phyloP scores from a whole-genome alignment of 2,329 filamentous ascomycete genomes.

The Colletotrichum abscissum region DNA sequence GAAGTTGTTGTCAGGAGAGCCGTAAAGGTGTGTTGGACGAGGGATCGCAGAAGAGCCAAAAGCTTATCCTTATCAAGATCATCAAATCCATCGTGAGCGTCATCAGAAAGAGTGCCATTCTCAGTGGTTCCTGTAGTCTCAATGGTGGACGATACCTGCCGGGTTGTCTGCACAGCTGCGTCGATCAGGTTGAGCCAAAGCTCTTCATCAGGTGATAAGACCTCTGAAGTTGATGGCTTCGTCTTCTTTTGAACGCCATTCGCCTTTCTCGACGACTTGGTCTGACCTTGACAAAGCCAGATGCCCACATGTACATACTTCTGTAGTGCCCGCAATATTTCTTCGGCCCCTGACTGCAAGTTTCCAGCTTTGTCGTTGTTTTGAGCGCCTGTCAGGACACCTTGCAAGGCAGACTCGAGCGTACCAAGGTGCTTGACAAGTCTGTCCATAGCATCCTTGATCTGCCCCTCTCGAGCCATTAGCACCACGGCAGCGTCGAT shows the following conservation, averaged over 20 bases:
- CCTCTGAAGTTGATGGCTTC: conserved; percentile 52
- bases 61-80: conserved; percentile 69
- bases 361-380: conserved; percentile 60
- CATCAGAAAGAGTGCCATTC: conserved; percentile 37
- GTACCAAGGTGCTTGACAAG: conserved; percentile 84
- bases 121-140: conserved; percentile 40
- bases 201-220: conserved; percentile 63
- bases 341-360: conserved; percentile 74
- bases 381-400: conserved; percentile 73
- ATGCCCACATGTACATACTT: conserved; percentile 95
- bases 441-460: conserved; percentile 84
- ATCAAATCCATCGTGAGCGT: conserved; percentile 39
- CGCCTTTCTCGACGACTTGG: conserved; percentile 65
- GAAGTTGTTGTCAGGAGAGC: conserved; percentile 84
- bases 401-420: conserved; percentile 81
- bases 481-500: conserved; percentile 93
- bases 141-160: conserved; percentile 69
- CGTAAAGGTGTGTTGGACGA: conserved; percentile 93
- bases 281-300: conserved; percentile 93
- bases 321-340: conserved; percentile 81
- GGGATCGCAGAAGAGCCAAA: conserved; percentile 74
- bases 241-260: conserved; percentile 61
- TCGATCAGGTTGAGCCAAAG: conserved; percentile 73
- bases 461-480: conserved; percentile 88
- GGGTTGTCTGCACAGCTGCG: conserved; percentile 71